Percentiles rank a stretch among this genome's conserved stretches.
phyloP scores from a whole-genome alignment of 75 land plant species.

The Cryptomeria japonica region DNA sequence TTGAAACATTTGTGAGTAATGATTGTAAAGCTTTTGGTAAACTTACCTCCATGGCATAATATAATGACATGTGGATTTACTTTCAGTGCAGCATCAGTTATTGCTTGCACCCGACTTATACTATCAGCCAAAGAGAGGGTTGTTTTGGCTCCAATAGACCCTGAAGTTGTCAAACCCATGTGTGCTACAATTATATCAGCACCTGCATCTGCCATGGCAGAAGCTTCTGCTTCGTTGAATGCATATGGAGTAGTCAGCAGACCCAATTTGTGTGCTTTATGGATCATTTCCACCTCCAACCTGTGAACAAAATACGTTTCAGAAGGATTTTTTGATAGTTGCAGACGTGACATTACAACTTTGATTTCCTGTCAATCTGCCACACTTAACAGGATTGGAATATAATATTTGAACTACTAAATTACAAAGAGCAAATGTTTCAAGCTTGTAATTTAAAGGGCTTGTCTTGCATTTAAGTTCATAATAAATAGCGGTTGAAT shows the following conservation, averaged over 20 bases:
- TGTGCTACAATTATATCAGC: constrained; percentile 98
- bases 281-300: constrained; percentile 94
- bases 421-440: not conserved
- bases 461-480: not conserved
- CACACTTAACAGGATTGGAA: not conserved
- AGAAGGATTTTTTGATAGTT: not conserved
- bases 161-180: constrained; percentile 98
- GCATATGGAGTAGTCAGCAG: constrained; percentile 97
- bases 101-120: constrained; percentile 81
- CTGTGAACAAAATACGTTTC: constrained; percentile 28
- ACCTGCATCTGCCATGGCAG: constrained; percentile 93
- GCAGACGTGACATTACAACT: not conserved
- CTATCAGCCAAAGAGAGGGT: constrained; percentile 81
- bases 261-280: constrained; percentile 88
- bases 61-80: constrained; percentile 80
- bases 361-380: not conserved
- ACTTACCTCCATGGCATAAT: constrained; percentile 96
- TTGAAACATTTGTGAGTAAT: not conserved
- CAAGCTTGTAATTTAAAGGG: constrained; percentile 1
- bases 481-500: not conserved
- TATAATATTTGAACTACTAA: not conserved
- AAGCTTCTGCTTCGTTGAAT: constrained; percentile 83
- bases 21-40: not conserved
- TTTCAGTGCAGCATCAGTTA: constrained; percentile 85
- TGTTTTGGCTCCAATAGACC: constrained; percentile 94